Evolutionary conservation across 2,329 filamentous ascomycete genomes (phyloP), one percentile per base, ranked within the genome.

Genomic region (Colletotrichum paranaense): DNA sequence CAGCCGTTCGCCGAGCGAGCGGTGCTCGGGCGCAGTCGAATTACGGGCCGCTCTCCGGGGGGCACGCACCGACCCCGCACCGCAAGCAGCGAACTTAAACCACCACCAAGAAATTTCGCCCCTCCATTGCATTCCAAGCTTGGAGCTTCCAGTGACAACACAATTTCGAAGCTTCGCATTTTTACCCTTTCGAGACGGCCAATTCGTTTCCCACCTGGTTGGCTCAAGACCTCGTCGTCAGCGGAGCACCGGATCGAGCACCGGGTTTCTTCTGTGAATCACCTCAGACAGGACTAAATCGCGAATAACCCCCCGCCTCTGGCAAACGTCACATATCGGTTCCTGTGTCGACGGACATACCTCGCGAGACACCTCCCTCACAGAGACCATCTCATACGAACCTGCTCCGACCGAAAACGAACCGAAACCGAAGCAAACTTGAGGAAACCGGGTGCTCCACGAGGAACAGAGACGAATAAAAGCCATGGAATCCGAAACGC

Each of bases 401-500:
- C 38, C 38, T 8, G 14, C 16, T 7, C 6, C 38, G 16, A 42
- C 16, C 38, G n/a, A 19, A 59, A 59, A 11, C 14, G 30, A 24
- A 32, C 12, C 22, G n/a, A 19, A 8, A 24, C 12, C 32, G 28
- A 19, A 19, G 6, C 14, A 42, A 42, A 6, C 38, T 16, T 8
- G 38, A 19, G 38, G 16, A 19, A 42, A 3, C 0, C 16, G 38
- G 38, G 38, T 42, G 38, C 38, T 42, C 19, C 38, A 19, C 38
- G 16, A 42, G 38, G 16, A 42, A 42, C 38, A 42, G 16, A 42
- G 16, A 42, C 35, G 14, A 42, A 42, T 1, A 42, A 42, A 24
- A 46, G 73, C 35, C 63, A 81, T 82, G 80, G 82, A 81, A 38
- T 26, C 75, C 57, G 88, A 91, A 79, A 84, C 87, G 11, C 90